Evolutionary conservation across 768 basidiomycete genomes (phyloP).

Genomic region (Auriculariales sp.): DNA sequence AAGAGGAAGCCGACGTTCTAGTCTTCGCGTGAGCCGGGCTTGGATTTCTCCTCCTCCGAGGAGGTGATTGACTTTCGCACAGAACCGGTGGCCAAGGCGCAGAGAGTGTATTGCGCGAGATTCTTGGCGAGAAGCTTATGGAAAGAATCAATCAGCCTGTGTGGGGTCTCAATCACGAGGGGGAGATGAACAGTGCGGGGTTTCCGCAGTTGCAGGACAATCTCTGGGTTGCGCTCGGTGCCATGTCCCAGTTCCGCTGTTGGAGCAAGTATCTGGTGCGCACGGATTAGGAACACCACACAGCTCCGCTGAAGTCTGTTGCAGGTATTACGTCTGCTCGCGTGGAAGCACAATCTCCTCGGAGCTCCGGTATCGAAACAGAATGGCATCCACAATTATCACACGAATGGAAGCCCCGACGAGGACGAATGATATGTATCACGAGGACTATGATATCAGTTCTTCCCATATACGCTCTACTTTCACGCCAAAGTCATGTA

Average conservation of each 20-base stretch:
- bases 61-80: not conserved
- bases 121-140: conserved; percentile 1
- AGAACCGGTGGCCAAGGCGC: not conserved
- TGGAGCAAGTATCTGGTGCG: not conserved
- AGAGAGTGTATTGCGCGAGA: not conserved
- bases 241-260: not conserved
- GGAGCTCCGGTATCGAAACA: not conserved
- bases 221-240: not conserved
- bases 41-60: not conserved
- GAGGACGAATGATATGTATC: not conserved
- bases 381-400: not conserved
- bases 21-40: conserved; percentile 5
- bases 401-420: not conserved
- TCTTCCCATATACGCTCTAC: not conserved
- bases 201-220: not conserved
- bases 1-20: conserved; percentile 6
- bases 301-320: not conserved
- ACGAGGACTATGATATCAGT: not conserved
- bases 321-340: not conserved
- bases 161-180: conserved; percentile 3
- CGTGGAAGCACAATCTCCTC: not conserved
- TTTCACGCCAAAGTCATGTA: not conserved
- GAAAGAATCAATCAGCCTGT: not conserved
- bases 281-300: not conserved
- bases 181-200: not conserved